A percentile compares a stretch with the other conserved stretches of the same genome.
Evolutionary conservation across 768 basidiomycete genomes (phyloP).

Genomic region (Clitopilus hobsonii): DNA sequence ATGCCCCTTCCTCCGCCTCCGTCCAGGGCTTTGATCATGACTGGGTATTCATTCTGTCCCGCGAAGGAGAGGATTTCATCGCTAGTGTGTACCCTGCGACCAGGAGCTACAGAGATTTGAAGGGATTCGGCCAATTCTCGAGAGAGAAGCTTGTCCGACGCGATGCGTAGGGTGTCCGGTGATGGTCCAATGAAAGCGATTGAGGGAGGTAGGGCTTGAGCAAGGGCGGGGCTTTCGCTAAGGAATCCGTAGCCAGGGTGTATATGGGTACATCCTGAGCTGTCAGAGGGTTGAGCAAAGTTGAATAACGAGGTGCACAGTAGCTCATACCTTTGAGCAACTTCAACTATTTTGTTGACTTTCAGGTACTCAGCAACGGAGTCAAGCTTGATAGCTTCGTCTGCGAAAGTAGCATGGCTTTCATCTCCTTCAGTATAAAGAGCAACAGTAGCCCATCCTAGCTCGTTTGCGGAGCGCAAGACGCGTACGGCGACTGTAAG

Average conservation of each 20-base stretch:
- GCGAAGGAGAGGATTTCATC: conserved; percentile 25
- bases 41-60: conserved; percentile 29
- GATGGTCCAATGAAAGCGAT: conserved; percentile 80
- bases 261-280: conserved; percentile 30
- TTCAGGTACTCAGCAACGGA: conserved; percentile 46
- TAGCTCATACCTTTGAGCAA: conserved; percentile 21
- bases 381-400: conserved; percentile 85
- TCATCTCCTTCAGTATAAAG: conserved; percentile 77
- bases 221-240: conserved; percentile 79
- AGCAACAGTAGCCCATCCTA: conserved; percentile 6
- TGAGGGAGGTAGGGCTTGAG: conserved; percentile 64
- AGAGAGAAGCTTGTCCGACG: conserved; percentile 39
- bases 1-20: conserved; percentile 90
- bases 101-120: conserved; percentile 24
- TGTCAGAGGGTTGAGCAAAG: conserved; percentile 5
- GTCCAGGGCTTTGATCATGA: conserved; percentile 91
- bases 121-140: conserved; percentile 26
- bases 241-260: conserved; percentile 78
- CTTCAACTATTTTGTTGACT: conserved; percentile 22
- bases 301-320: background rate
- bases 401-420: conserved; percentile 76
- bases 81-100: conserved; percentile 18
- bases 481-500: conserved; percentile 79
- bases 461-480: conserved; percentile 63
- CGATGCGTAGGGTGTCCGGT: conserved; percentile 72